Evolutionary conservation across 2,329 filamentous ascomycete genomes (phyloP).

Genomic region (Graphilbum ipis-grandicollis): DNA sequence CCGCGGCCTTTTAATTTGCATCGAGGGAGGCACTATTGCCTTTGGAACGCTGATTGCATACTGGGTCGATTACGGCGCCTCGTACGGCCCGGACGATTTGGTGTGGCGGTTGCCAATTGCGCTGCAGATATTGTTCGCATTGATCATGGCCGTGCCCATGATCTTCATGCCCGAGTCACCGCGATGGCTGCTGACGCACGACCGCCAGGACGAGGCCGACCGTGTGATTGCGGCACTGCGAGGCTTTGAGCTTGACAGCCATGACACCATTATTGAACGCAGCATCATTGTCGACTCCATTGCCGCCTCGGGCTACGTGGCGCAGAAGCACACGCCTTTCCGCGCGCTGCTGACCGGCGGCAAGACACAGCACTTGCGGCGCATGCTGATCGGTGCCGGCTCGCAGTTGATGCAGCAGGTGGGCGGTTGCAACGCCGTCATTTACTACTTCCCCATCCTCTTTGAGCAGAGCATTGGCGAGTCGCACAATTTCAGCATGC

Average conservation of each 20-base stretch:
- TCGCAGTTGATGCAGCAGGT: conserved; percentile 5
- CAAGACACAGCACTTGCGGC: conserved; percentile 42
- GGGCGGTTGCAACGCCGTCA: conserved; percentile 36
- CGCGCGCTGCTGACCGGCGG: conserved; percentile 41
- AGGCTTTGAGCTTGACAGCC: conserved; percentile 27
- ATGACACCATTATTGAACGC: conserved; percentile 39
- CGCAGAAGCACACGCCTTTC: conserved; percentile 25
- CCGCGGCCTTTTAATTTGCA: conserved; percentile 21
- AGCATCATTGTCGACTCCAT: conserved; percentile 47
- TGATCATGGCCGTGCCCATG: conserved; percentile 17
- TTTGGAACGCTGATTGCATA: conserved; percentile 23
- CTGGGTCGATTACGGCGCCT: conserved; percentile 30
- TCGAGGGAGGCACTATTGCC: conserved; percentile 22
- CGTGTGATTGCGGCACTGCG: conserved; percentile 18
- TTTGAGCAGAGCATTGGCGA: conserved; percentile 27
- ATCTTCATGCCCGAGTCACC: conserved; percentile 23
- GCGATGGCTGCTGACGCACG: conserved; percentile 20
- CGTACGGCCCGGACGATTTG: conserved; percentile 22
- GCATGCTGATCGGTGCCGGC: not conserved
- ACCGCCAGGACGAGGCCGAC: conserved; percentile 17
- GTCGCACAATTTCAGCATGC: conserved; percentile 27
- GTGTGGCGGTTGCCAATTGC: conserved; percentile 39
- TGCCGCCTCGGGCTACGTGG: conserved; percentile 29
- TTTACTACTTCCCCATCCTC: conserved; percentile 45
- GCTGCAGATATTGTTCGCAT: conserved; percentile 18